These are phyloP conservation scores for Zasmidium cellare DNA, from an alignment of 2,329 filamentous ascomycete species.

Conservation along the genomic window DNA sequence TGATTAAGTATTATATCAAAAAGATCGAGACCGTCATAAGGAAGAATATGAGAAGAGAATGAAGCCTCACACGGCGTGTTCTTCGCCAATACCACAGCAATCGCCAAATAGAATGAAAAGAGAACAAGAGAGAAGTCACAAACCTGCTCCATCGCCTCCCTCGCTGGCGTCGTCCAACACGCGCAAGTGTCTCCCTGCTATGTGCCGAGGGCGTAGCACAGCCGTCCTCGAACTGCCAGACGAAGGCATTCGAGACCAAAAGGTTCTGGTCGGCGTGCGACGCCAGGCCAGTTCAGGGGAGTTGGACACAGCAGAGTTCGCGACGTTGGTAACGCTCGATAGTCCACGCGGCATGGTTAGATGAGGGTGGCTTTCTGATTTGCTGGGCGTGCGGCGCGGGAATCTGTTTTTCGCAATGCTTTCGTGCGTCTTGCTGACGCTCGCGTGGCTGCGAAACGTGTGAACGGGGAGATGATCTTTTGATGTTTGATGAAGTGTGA, in stretches of 20 bases:
- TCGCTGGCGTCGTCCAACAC: no score
- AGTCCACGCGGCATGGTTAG: not conserved
- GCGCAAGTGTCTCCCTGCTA: not conserved
- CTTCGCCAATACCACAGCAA: not conserved
- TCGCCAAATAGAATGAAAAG: not conserved
- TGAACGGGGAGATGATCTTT: not conserved
- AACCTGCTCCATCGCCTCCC: not conserved
- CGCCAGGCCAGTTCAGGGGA: not conserved
- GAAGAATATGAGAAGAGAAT: not conserved
- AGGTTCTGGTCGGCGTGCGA: not conserved
- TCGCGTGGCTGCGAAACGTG: not conserved
- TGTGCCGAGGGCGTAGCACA: no score
- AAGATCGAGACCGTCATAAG: not conserved
- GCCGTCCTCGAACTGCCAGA: not conserved
- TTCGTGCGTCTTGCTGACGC: not conserved
- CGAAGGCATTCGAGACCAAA: not conserved
- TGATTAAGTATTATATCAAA: not conserved
- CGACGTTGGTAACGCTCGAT: not conserved
- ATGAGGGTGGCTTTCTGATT: not conserved
- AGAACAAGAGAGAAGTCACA: not conserved
- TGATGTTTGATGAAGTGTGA: not conserved
- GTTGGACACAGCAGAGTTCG: not conserved
- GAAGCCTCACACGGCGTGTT: not conserved
- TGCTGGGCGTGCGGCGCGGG: not conserved
- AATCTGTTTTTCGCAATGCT: not conserved